A percentile compares a stretch with the other conserved stretches of the same genome.
phyloP scores from a whole-genome alignment of 495 filamentous ascomycete species.

The Xylaria castorea region DNA sequence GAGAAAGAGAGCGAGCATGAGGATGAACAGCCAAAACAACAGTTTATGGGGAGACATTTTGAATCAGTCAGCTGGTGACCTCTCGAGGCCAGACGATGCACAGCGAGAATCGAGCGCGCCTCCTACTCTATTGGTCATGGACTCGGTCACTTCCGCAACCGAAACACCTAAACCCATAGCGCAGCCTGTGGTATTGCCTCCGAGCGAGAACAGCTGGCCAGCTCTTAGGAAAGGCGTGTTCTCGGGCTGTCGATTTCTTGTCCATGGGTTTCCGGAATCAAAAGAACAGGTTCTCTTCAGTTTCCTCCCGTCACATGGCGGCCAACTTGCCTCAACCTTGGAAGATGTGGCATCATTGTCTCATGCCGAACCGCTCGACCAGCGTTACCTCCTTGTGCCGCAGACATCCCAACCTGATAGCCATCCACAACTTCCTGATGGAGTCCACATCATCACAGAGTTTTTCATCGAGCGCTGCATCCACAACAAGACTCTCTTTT shows the following conservation, averaged over 20 bases:
- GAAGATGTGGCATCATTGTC: constrained; percentile 49
- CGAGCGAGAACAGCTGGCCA: constrained; percentile 24
- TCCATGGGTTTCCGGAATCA: constrained; percentile 64
- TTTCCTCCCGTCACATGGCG: constrained; percentile 54
- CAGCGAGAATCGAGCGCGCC: constrained; percentile 25
- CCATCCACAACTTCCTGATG: constrained; percentile 47
- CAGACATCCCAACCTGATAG: constrained; percentile 49
- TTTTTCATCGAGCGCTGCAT: constrained; percentile 94
- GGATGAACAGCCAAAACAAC: constrained; percentile 77
- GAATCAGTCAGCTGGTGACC: constrained; percentile 36
- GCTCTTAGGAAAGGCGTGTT: constrained; percentile 52
- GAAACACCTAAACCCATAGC: constrained; percentile 21
- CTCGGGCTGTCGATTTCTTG: constrained; percentile 63
- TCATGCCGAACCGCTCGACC: constrained; percentile 32
- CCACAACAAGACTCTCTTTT: constrained; percentile 70
- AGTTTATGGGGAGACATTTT: constrained; percentile 90
- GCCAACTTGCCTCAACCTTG: constrained; percentile 48
- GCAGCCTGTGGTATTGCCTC: constrained; percentile 22
- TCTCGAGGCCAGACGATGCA: constrained; percentile 23
- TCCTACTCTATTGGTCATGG: background rate
- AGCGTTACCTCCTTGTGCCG: constrained; percentile 59
- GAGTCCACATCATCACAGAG: constrained; percentile 72
- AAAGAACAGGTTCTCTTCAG: constrained; percentile 52
- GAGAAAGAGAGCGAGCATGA: constrained; percentile 79
- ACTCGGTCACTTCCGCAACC: constrained; percentile 4